Conservation (phyloP, 208 protist species). For the Spironucleus salmonicida region DNA sequence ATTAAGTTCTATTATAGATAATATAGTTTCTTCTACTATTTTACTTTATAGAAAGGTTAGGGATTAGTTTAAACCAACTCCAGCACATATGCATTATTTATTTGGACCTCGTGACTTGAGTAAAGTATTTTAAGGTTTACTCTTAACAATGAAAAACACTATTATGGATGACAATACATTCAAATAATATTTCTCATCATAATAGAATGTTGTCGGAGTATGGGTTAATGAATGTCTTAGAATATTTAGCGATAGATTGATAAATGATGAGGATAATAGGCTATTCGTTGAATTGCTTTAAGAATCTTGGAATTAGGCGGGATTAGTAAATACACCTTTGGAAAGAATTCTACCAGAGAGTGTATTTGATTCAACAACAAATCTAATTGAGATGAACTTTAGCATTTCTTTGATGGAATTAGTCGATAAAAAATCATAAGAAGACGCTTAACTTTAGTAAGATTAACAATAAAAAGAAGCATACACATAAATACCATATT, state of each 20-base stretch:
- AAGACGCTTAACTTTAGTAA: too few relatives aligned
- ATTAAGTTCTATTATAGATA: background rate
- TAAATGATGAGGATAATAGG: conserved; percentile 60
- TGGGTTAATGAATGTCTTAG: conserved; percentile 86
- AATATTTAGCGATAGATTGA: conserved; percentile 87
- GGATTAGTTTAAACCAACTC: conserved; percentile 79
- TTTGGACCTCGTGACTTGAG: conserved; percentile 90
- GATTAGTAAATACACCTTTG: background rate
- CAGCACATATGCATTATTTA: conserved; percentile 92
- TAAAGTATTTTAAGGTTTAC: conserved; percentile 84
- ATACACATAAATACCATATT: too few relatives aligned
- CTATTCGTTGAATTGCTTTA: background rate
- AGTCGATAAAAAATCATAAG: too few relatives aligned
- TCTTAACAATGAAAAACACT: conserved; percentile 51
- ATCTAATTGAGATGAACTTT: background rate
- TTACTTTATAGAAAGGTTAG: conserved; percentile 72
- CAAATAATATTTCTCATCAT: background rate
- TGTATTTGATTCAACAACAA: background rate
- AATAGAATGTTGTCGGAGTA: conserved; percentile 61
- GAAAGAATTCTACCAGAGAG: background rate
- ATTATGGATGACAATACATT: background rate
- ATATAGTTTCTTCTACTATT: conserved; percentile 61
- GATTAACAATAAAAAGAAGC: too few relatives aligned
- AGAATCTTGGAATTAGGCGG: background rate
- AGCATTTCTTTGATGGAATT: too few relatives aligned